Evolutionary conservation across 345 rosid genomes (phyloP).

Genomic region (Sonneratia alba): DNA sequence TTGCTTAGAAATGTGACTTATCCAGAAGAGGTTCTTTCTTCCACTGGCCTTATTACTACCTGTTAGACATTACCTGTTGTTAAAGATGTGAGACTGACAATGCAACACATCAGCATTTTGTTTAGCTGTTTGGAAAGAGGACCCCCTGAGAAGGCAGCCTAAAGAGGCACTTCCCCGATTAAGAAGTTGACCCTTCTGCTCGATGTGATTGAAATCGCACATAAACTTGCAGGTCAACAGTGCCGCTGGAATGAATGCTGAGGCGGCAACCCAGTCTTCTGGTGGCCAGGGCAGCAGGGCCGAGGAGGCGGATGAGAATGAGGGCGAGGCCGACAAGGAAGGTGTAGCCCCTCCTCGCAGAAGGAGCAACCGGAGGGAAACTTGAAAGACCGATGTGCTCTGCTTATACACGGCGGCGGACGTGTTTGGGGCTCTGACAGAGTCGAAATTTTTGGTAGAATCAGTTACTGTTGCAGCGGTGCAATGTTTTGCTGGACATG

Average conservation of each 20-base stretch:
- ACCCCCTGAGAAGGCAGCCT: background rate
- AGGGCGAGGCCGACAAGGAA: background rate
- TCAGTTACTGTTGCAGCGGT: background rate
- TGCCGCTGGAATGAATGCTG: slow-evolving; percentile 2
- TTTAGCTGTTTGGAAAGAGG: background rate
- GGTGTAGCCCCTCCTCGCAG: slow-evolving; percentile 10
- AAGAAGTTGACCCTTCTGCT: background rate
- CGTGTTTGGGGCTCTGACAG: background rate
- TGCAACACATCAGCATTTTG: background rate
- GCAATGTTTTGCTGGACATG: background rate
- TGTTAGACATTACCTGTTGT: background rate
- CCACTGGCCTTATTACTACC: background rate
- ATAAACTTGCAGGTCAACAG: slow-evolving; percentile 13
- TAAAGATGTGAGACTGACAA: background rate
- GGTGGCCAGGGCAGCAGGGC: slow-evolving; percentile 9
- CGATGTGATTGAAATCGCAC: background rate
- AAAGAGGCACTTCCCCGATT: background rate
- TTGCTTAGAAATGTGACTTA: background rate
- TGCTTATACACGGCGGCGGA: background rate
- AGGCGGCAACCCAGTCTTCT: slow-evolving; percentile 11
- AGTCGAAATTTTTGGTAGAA: slow-evolving; percentile 3
- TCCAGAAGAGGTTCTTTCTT: background rate
- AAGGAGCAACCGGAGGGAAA: slow-evolving; percentile 18
- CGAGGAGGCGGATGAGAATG: slow-evolving; percentile 13
- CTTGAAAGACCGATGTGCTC: slow-evolving; percentile 2